Evolutionary conservation across 164 flowering plant species (phyloP), one percentile per base, ranked within the genome.

Genomic region (Chloranthus sessilifolius): DNA sequence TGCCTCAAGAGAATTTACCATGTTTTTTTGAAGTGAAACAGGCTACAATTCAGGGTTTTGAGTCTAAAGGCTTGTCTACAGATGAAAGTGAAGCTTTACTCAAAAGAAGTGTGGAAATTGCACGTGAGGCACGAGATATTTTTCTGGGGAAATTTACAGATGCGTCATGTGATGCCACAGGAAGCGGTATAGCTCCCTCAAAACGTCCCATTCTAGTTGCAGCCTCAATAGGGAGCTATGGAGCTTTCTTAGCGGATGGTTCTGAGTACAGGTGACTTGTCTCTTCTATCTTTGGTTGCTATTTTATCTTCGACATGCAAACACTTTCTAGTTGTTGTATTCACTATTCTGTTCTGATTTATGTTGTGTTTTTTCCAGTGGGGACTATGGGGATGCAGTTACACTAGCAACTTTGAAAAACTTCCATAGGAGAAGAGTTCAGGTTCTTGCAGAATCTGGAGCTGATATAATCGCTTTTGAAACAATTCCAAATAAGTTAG

Each of bases 391-490:
- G 1, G 81, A 77, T 4, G 52, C 65, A 4, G 68, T 91, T 22
- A 68, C 79, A 25, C 49, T 75, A 40, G 66, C 71, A 35, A 55
- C 59, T 38, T 59, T 88, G 68, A 91, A 91, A 67, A 75, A 82
- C 53, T 91, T 91, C 44, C 98, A 91, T 65, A 61, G 94, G 57
- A 79, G 88, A 67, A 77, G 96, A 61, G 73, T 91, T 47, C 86
- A 88, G 67, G 75, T 91, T 63, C 74, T 91, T 34, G 86, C 88
- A 21, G 68, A 75, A 10, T 64, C 96, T 2, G 98, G 96, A 19
- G 82, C 98, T 50, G 96, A 91, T 48, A 43, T 91, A 23, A 77
- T 91, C 54, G 98, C 98, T 11, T 91, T 91, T 55, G 98, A 91
- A 62, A 91, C 98, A 36, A 83, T 74, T 39, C 98, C 98, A 29